Evolutionary conservation across 2,329 filamentous ascomycete species (phyloP), one percentile per base, ranked within the genome.

Genomic region (Sporothrix protearum): DNA sequence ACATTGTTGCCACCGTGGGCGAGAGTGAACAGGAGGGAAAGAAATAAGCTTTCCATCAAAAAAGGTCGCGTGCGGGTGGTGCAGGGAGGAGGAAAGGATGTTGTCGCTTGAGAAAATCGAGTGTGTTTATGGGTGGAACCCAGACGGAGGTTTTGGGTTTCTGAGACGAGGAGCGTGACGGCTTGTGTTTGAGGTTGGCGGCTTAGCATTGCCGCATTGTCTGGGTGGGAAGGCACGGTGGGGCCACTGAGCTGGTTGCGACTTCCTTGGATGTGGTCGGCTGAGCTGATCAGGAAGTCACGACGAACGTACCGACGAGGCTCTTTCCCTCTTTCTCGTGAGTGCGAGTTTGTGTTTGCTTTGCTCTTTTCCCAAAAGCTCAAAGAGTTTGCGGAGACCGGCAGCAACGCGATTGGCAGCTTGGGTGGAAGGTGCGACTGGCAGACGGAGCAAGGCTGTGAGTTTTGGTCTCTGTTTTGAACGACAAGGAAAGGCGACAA

Each of bases 121-220:
- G 49, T 9, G 49, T 25, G 49, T 47, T 47, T 14, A 47, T 25
- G 49, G n/a, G 49, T 53, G 49, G 22, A 45, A 42, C 59, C 36
- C 36, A 64, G 36, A 64, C 36, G 59, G 59, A 64, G n/a, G 59
- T 45, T 64, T 64, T 64, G 59, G 22, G 66, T 42, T 39, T 70
- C 70, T 79, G 78, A 79, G 78, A 79, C 78, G 70, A 67, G 71
- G 73, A 73, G 74, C 77, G 76, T 77, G 76, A 78, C 78, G 71
- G 72, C 71, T 76, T 67, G 74, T 75, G 78, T 79, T 77, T 76
- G 74, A 77, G 74, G 74, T 75, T 66, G 36, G 53, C 63, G 67
- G 69, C 63, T 49, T 64, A 57, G 64, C 33, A 33, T 51, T 42
- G 22, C 8, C 36, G 28, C 33, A 33, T 51, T 42, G 22, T 4